These are phyloP conservation scores for Hortaea sp. DNA, from an alignment of 2,329 filamentous ascomycete genomes.

Conservation along the genomic window DNA sequence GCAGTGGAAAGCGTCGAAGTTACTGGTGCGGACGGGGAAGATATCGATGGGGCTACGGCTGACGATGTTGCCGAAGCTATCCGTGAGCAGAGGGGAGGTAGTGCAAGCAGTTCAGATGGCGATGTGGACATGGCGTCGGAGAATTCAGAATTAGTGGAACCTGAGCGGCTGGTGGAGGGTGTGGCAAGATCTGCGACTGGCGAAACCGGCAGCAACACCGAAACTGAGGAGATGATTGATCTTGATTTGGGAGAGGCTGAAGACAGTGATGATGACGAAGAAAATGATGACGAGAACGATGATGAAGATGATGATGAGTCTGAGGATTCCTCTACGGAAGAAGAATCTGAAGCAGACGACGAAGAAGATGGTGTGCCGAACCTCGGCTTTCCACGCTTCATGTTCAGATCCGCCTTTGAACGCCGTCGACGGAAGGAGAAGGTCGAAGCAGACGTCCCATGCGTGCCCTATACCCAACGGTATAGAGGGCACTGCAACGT, in stretches of 20 bases:
- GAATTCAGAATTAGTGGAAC: background rate
- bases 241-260: slow-evolving; percentile 6
- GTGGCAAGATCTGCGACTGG: background rate
- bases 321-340: slow-evolving; percentile 14
- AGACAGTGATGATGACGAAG: slow-evolving; percentile 5
- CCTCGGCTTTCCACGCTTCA: slow-evolving; percentile 21
- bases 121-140: background rate
- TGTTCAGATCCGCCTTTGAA: slow-evolving; percentile 42
- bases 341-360: slow-evolving; percentile 24
- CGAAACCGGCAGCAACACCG: background rate
- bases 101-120: background rate
- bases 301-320: slow-evolving; percentile 17
- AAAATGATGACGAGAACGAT: slow-evolving; percentile 11
- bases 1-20: slow-evolving; percentile 12
- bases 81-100: slow-evolving; percentile 1
- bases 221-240: background rate
- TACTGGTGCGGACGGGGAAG: slow-evolving; percentile 6
- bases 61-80: slow-evolving; percentile 10
- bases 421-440: slow-evolving; percentile 37
- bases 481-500: slow-evolving; percentile 59
- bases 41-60: slow-evolving; percentile 9
- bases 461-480: slow-evolving; percentile 44
- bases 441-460: slow-evolving; percentile 46
- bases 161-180: background rate
- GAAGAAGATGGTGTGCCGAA: slow-evolving; percentile 27